Evolutionary conservation across 2,329 filamentous ascomycete species (phyloP).

Genomic region (Ceratocystis huliohia): DNA sequence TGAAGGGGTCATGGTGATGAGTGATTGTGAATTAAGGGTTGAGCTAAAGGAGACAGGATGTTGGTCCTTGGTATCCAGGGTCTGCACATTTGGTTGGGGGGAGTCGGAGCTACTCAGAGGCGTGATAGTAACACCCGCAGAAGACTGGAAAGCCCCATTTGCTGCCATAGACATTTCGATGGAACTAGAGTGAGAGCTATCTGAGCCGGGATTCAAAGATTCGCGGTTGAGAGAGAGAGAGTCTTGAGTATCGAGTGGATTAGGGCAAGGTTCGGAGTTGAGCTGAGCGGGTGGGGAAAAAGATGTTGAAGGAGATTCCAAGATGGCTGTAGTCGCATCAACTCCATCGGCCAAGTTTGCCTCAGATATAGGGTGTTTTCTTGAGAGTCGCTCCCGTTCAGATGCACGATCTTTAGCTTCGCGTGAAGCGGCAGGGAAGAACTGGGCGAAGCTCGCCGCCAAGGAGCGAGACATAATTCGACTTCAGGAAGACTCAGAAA

Average conservation of each 20-base stretch:
- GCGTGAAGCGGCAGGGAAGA: slow-evolving; percentile 67
- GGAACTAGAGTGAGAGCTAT: slow-evolving; percentile 58
- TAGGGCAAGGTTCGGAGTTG: neutral
- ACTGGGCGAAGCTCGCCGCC: slow-evolving; percentile 69
- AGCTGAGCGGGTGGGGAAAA: neutral
- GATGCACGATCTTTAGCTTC: slow-evolving; percentile 46
- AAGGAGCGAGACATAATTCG: slow-evolving; percentile 66
- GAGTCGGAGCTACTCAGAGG: slow-evolving; percentile 42
- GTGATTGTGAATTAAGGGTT: slow-evolving; percentile 25
- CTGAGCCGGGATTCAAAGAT: slow-evolving; percentile 58
- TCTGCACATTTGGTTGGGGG: slow-evolving; percentile 25
- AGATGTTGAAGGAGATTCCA: neutral
- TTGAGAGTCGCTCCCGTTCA: slow-evolving; percentile 43
- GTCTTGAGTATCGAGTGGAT: slow-evolving; percentile 28
- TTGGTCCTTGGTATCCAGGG: slow-evolving; percentile 5
- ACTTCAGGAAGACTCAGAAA: slow-evolving; percentile 18
- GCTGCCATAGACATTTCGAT: slow-evolving; percentile 5
- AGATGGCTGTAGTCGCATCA: neutral
- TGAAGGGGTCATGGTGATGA: slow-evolving; percentile 9
- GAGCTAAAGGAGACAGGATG: slow-evolving; percentile 24
- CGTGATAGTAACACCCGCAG: slow-evolving; percentile 34
- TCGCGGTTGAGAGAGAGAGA: slow-evolving; percentile 48
- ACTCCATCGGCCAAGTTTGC: neutral
- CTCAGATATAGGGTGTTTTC: slow-evolving; percentile 11
- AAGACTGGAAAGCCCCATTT: slow-evolving; percentile 24